Base-by-base conservation (phyloP, 2,329 filamentous ascomycete species). In the Aspergillus calidoustus region DNA sequence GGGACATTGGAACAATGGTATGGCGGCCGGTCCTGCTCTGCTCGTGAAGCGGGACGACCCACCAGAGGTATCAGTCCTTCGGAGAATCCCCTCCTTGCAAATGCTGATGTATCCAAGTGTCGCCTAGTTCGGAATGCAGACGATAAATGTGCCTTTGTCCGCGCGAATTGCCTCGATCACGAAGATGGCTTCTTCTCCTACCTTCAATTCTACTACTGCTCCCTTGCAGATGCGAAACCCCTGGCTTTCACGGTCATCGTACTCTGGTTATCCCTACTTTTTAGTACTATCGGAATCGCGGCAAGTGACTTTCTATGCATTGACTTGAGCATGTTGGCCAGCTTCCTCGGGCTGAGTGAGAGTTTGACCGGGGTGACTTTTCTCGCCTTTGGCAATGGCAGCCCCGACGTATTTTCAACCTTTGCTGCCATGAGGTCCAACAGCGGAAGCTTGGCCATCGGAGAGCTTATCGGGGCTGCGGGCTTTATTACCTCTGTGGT, bases 281-380 rank as follows among this genome's bases (percentile, higher is more conserved):
- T 99, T 79, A 94, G 91, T 69, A 98, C 95, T 15, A 97, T 99
- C 66, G 95, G 95, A 62, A 97, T 99, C 66, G 95, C 95, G 15
- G 95, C 95, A 23, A 97, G 93, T 78, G 95, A 99, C 79, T 99
- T 99, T 82, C 95, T 99, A 79, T 98, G 93, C 79, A 88, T 98
- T 79, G 97, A 99, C 73, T 84, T 99, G 38, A 95, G 91, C 77
- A 98, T 95, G 13, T 95, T 99, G 69, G 89, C 95, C 23, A 89
- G 85, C 60, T 87, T 97, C 56, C 83, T 98, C 30, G 93, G 94
- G 22, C 89, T 99, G 82, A 97, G 93, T 76, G 93, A 99, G 81
- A 98, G 92, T 76, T 85, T 99, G 78, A 93, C 95, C 0, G 95
- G 95, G 41, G 96, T 99, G 30, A 99, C 95, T 0, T 96, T 99